Conservation (phyloP, 257 asterid genomes). For the Nicotiana sylvestris region DNA sequence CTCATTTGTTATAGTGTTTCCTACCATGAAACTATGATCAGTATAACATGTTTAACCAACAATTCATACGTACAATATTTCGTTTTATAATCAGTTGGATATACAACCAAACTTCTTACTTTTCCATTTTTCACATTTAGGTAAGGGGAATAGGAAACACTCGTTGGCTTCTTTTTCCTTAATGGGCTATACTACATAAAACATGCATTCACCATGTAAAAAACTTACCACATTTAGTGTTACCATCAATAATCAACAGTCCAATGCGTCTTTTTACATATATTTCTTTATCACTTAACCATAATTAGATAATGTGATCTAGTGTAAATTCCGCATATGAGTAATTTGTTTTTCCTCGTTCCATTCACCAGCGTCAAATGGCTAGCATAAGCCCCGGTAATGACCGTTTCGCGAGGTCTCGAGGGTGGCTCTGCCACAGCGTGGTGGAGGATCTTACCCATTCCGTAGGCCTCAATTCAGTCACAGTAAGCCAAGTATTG, state of each 20-base stretch:
- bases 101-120: neutral
- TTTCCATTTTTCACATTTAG: neutral
- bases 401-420: constrained; percentile 58
- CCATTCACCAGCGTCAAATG: constrained; percentile 26
- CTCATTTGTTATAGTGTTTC: neutral
- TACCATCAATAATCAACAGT: too few species aligned
- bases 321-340: too few species aligned
- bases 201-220: too few species aligned
- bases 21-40: neutral
- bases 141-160: neutral
- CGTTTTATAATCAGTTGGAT: neutral
- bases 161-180: neutral
- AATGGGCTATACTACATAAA: neutral
- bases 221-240: too few species aligned
- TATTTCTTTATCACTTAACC: too few species aligned
- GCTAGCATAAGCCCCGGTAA: constrained; percentile 81
- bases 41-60: neutral
- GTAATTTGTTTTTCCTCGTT: too few species aligned
- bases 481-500: constrained; percentile 88
- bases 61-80: neutral
- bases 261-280: too few species aligned
- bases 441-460: constrained; percentile 34
- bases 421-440: constrained; percentile 93
- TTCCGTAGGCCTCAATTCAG: constrained; percentile 43
- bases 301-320: too few species aligned